These are phyloP conservation scores for Mycoemilia scoparia DNA, from an alignment of 192 early-diverging fungal species.

Conservation along the genomic window DNA sequence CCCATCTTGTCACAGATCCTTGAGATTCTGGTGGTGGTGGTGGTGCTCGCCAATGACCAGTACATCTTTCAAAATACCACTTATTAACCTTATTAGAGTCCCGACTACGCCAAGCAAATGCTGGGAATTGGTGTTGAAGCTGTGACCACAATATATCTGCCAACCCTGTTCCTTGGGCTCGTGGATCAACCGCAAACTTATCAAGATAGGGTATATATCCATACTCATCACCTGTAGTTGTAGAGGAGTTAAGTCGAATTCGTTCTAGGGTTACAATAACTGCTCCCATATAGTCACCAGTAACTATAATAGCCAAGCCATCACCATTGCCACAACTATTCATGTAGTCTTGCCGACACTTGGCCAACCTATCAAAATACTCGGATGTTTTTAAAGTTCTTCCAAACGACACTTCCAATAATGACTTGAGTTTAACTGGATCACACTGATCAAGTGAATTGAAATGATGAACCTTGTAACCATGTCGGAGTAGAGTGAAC, in stretches of 20 bases:
- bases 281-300: conserved; percentile 85
- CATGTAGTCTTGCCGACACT: conserved; percentile 28
- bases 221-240: no score
- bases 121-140: conserved; percentile 45
- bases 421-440: conserved; percentile 25
- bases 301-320: conserved; percentile 49
- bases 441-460: conserved; percentile 25
- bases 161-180: conserved; percentile 75
- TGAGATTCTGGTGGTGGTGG: conserved; percentile 1
- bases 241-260: no score
- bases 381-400: conserved; percentile 31
- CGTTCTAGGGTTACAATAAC: conserved; percentile 62
- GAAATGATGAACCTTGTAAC: conserved; percentile 44
- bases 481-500: conserved; percentile 65
- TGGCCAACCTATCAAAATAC: conserved; percentile 39
- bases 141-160: conserved; percentile 89
- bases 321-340: no score
- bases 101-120: conserved; percentile 66
- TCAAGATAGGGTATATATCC: conserved; percentile 48
- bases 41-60: conserved; percentile 48
- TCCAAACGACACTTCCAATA: conserved; percentile 65
- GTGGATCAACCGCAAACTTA: conserved; percentile 79
- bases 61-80: conserved; percentile 90
- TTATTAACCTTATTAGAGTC: conserved; percentile 78
- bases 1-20: conserved; percentile 63